phyloP scores from a whole-genome alignment of 1,139 yeast genomes.

The Geotrichum citri-aurantii region DNA sequence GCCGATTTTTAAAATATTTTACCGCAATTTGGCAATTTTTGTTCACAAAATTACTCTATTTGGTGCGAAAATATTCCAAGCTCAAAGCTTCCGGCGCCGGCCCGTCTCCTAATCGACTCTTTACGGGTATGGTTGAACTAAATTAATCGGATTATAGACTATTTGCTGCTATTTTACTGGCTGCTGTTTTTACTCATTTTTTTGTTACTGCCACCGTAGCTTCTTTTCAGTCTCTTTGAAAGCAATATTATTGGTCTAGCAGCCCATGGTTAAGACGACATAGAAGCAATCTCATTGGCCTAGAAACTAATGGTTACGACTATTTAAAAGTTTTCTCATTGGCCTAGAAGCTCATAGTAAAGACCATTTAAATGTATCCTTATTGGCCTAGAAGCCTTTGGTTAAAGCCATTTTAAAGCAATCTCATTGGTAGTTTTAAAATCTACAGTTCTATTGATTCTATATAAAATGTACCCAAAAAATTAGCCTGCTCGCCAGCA shows the following conservation, averaged over 20 bases:
- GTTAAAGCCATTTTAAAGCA: background rate
- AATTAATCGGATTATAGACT: background rate
- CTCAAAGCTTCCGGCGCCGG: background rate
- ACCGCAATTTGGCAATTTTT: background rate
- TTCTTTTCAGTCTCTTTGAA: background rate
- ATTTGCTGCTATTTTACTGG: background rate
- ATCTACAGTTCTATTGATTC: background rate
- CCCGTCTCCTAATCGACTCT: background rate
- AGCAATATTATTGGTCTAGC: background rate
- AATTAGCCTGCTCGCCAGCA: no score
- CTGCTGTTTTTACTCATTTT: background rate
- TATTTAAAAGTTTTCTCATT: no score
- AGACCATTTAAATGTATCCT: no score
- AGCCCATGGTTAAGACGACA: no score
- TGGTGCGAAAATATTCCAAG: background rate
- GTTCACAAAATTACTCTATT: background rate
- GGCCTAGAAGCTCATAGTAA: no score
- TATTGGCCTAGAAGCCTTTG: no score
- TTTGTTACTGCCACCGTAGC: background rate
- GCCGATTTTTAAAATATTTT: background rate
- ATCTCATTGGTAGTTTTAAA: background rate
- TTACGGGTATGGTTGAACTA: background rate
- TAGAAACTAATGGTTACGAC: no score
- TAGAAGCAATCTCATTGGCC: no score
- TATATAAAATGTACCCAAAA: background rate